These are phyloP conservation scores for Cordyceps pruinosa DNA, from an alignment of 2,329 filamentous ascomycete species.

Conservation along the genomic window DNA sequence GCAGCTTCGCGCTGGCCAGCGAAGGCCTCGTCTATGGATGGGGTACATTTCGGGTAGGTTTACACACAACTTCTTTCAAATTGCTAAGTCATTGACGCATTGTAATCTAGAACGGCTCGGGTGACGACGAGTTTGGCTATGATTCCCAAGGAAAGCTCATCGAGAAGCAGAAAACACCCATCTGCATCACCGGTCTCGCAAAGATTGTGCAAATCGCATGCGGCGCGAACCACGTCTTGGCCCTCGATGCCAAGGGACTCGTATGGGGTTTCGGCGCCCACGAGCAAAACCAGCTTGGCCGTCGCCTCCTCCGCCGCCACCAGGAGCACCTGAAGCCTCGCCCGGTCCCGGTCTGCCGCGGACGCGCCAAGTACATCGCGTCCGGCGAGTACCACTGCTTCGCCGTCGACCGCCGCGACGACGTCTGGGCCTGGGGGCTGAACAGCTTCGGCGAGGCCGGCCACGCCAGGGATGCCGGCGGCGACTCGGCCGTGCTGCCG, in stretches of 20 bases:
- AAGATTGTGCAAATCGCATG: conserved; percentile 54
- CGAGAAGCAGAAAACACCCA: conserved; percentile 38
- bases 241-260: conserved; percentile 49
- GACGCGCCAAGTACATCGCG: conserved; percentile 60
- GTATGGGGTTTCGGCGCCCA: conserved; percentile 52
- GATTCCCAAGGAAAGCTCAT: conserved; percentile 27
- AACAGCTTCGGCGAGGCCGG: conserved; percentile 75
- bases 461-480: conserved; percentile 28
- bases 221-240: conserved; percentile 60
- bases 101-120: not conserved
- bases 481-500: conserved; percentile 51
- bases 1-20: conserved; percentile 62
- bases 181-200: conserved; percentile 46
- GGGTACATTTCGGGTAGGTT: conserved; percentile 62
- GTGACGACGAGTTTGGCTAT: conserved; percentile 46
- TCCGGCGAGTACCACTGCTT: conserved; percentile 69
- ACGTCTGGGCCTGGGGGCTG: conserved; percentile 70
- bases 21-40: conserved; percentile 67
- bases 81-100: not conserved
- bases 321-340: conserved; percentile 45
- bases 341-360: conserved; percentile 34
- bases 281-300: conserved; percentile 47
- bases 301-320: conserved; percentile 43
- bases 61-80: not conserved
- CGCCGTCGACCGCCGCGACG: conserved; percentile 58